A percentile compares a stretch with the other conserved stretches of the same genome.
Conservation (phyloP, 768 basidiomycete genomes). For the Boletus sp. region DNA sequence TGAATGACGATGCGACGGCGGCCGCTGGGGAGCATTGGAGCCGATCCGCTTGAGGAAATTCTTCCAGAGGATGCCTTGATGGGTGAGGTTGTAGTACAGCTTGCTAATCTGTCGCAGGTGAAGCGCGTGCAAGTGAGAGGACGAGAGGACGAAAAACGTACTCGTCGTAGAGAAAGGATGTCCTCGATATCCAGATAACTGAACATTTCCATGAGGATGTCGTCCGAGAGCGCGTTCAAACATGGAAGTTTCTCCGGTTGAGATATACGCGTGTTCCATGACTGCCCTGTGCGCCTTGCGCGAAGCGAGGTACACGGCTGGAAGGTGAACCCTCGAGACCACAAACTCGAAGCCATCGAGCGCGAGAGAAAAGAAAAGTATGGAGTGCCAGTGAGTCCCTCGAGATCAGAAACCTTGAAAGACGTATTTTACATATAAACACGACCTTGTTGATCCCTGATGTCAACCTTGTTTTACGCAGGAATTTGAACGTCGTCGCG, state of each 20-base stretch:
- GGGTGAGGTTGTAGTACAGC: constrained; percentile 59
- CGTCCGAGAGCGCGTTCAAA: constrained; percentile 35
- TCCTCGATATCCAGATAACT: constrained; percentile 38
- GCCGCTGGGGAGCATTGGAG: constrained; percentile 59
- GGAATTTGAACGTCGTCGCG: constrained; percentile 11
- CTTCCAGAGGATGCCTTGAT: constrained; percentile 70
- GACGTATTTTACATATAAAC: constrained; percentile 23
- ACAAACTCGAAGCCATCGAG: constrained; percentile 24
- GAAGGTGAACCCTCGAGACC: constrained; percentile 23
- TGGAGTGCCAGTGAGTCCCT: not conserved
- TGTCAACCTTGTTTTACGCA: constrained; percentile 23
- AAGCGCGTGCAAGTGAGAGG: not conserved
- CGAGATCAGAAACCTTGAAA: not conserved
- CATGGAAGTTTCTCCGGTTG: constrained; percentile 27
- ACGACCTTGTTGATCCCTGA: constrained; percentile 14
- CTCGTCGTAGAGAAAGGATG: constrained; percentile 36
- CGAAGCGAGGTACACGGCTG: constrained; percentile 14
- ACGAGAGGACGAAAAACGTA: constrained; percentile 18
- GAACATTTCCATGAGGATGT: constrained; percentile 40
- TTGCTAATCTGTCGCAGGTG: constrained; percentile 48
- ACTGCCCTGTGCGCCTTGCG: constrained; percentile 13
- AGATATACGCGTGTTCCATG: constrained; percentile 27
- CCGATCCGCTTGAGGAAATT: constrained; percentile 53
- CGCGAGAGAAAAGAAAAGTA: constrained; percentile 5
- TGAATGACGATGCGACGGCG: constrained; percentile 53